phyloP scores from a whole-genome alignment of 768 basidiomycete genomes.

The Leccinum boreale region DNA sequence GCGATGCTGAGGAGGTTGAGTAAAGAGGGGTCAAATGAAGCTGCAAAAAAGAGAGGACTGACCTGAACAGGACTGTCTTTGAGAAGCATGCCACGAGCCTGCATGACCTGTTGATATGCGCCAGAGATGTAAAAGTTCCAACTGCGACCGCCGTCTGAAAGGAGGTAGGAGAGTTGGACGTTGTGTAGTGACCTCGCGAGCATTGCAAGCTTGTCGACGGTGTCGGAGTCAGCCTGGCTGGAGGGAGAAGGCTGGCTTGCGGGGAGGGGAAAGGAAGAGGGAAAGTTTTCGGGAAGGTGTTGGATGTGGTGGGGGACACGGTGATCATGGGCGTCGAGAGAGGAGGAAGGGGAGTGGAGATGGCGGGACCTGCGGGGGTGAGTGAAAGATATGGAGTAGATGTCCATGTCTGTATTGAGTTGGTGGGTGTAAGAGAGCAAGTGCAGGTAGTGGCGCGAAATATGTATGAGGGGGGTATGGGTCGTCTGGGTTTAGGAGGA shows the following conservation, averaged over 20 bases:
- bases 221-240: slow-evolving; percentile 57
- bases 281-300: slow-evolving; percentile 29
- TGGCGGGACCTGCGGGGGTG: slow-evolving; percentile 81
- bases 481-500: slow-evolving; percentile 23
- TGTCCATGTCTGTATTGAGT: slow-evolving; percentile 59
- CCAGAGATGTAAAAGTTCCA: slow-evolving; percentile 94
- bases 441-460: slow-evolving; percentile 2
- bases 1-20: slow-evolving; percentile 56
- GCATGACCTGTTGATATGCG: slow-evolving; percentile 89
- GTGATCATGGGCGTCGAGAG: slow-evolving; percentile 60
- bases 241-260: slow-evolving; percentile 29
- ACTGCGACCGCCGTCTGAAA: slow-evolving; percentile 60
- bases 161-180: slow-evolving; percentile 78
- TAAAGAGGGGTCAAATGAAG: slow-evolving; percentile 6
- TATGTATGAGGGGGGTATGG: slow-evolving; percentile 19
- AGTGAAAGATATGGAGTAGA: slow-evolving; percentile 93
- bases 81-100: slow-evolving; percentile 81
- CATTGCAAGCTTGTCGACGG: slow-evolving; percentile 75
- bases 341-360: slow-evolving; percentile 53
- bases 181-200: slow-evolving; percentile 78
- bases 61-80: slow-evolving; percentile 89
- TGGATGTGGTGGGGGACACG: slow-evolving; percentile 41
- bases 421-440: neutral
- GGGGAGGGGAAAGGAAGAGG: slow-evolving; percentile 40
- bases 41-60: slow-evolving; percentile 15